These are phyloP conservation scores for Colletotrichum cordylinicola DNA, from an alignment of 2,329 filamentous ascomycete species.

Conservation along the genomic window DNA sequence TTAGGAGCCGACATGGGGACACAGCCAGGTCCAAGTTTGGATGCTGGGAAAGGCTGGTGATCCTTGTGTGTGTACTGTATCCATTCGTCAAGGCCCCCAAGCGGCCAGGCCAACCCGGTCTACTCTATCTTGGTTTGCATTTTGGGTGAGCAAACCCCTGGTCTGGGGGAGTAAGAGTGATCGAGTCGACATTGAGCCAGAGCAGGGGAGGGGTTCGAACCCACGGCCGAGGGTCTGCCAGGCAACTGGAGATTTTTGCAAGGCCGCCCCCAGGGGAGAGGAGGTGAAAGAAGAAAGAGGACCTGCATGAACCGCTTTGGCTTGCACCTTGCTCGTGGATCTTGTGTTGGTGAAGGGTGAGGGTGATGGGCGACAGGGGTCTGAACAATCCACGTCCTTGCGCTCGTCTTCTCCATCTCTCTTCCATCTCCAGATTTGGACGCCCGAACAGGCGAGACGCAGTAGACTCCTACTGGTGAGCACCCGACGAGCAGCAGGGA, in stretches of 20 bases:
- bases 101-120: not conserved
- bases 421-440: conserved; percentile 1
- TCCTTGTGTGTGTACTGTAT: not conserved
- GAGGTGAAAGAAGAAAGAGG: conserved; percentile 20
- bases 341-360: conserved; percentile 14
- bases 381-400: not conserved
- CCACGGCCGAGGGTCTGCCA: conserved; percentile 16
- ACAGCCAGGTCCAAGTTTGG: conserved; percentile 7
- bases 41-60: not conserved
- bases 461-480: conserved; percentile 11
- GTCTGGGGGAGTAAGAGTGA: not conserved
- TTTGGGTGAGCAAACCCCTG: conserved; percentile 1
- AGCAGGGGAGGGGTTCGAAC: not conserved
- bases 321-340: conserved; percentile 4
- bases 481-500: conserved; percentile 15
- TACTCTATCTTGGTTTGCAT: conserved; percentile 16
- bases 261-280: not conserved
- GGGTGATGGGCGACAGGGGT: conserved; percentile 9
- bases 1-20: conserved; percentile 3
- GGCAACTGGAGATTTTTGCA: conserved; percentile 7
- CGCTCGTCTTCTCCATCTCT: not conserved
- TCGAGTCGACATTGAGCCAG: conserved; percentile 1
- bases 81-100: not conserved
- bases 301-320: conserved; percentile 25
- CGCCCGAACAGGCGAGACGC: conserved; percentile 9